These are phyloP conservation scores for Ogataea parapolymorpha DNA, from an alignment of 805 yeast genomes.

Conservation along the genomic window DNA sequence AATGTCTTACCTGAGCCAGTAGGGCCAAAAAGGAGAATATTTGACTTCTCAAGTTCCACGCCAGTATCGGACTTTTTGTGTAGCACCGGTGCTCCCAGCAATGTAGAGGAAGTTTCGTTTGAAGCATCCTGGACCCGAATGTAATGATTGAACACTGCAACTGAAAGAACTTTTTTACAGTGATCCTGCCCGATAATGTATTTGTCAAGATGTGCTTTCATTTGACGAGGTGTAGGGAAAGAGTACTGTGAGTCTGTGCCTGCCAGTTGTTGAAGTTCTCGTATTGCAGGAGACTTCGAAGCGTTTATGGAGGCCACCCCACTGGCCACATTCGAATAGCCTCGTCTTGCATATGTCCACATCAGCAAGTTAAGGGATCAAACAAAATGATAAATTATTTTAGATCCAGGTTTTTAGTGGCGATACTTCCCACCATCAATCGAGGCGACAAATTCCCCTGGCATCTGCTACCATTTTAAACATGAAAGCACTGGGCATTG, in stretches of 20 bases:
- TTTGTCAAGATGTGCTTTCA: conserved; percentile 45
- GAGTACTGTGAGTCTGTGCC: conserved; percentile 4
- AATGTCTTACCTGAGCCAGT: conserved; percentile 63
- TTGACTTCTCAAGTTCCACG: conserved; percentile 50
- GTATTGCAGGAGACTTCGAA: conserved; percentile 1
- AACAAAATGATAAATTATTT: not conserved
- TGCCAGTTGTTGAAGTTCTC: conserved; percentile 1
- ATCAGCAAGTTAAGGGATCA: not conserved
- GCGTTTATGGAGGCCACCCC: conserved; percentile 1
- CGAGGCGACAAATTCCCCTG: too few relatives aligned
- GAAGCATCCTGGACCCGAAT: conserved; percentile 41
- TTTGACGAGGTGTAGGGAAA: conserved; percentile 45
- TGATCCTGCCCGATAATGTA: conserved; percentile 56
- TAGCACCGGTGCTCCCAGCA: conserved; percentile 11
- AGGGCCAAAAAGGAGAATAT: conserved; percentile 55
- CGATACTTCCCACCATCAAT: too few relatives aligned
- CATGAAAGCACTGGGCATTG: not conserved
- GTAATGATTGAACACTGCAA: conserved; percentile 59
- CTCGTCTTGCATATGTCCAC: conserved; percentile 6
- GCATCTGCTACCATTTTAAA: too few relatives aligned
- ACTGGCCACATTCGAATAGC: conserved; percentile 3
- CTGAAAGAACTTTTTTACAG: conserved; percentile 56
- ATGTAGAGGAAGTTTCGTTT: conserved; percentile 2
- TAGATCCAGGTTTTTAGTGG: too few relatives aligned
- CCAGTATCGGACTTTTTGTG: conserved; percentile 32